Percentiles rank a stretch among this genome's conserved stretches.
These are phyloP conservation scores for Termitomyces sp. DNA, from an alignment of 768 basidiomycete species.

Conservation along the genomic window DNA sequence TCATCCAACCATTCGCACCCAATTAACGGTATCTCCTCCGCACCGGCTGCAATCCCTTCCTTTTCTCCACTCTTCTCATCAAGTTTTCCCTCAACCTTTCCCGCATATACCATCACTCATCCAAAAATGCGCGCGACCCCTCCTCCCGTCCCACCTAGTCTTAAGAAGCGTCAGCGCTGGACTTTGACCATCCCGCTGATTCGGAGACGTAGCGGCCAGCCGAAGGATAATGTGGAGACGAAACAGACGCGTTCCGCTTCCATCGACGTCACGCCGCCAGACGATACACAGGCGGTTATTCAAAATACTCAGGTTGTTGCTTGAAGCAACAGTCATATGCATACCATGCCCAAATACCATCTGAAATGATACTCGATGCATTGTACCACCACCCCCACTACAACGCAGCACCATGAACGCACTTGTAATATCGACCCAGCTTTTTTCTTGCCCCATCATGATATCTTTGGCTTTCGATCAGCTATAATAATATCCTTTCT, in stretches of 20 bases:
- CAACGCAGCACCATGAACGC: no score
- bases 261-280: neutral
- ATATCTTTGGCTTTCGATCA: neutral
- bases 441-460: neutral
- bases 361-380: neutral
- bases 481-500: neutral
- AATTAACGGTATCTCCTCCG: conserved; percentile 12
- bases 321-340: neutral
- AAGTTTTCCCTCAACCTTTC: conserved; percentile 4
- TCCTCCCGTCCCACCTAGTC: conserved; percentile 26
- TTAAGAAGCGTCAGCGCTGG: conserved; percentile 25
- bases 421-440: neutral
- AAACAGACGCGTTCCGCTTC: neutral
- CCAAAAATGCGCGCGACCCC: conserved; percentile 20
- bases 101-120: conserved; percentile 16
- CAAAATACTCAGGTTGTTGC: neutral
- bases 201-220: conserved; percentile 9
- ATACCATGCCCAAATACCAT: neutral
- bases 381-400: neutral
- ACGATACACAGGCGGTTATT: neutral
- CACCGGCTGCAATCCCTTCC: conserved; percentile 9
- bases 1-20: conserved; percentile 5
- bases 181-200: conserved; percentile 13
- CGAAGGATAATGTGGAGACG: neutral
- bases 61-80: conserved; percentile 10